Evolutionary conservation across 2,329 filamentous ascomycete species (phyloP).

Genomic region (Sarocladium brachiariae): DNA sequence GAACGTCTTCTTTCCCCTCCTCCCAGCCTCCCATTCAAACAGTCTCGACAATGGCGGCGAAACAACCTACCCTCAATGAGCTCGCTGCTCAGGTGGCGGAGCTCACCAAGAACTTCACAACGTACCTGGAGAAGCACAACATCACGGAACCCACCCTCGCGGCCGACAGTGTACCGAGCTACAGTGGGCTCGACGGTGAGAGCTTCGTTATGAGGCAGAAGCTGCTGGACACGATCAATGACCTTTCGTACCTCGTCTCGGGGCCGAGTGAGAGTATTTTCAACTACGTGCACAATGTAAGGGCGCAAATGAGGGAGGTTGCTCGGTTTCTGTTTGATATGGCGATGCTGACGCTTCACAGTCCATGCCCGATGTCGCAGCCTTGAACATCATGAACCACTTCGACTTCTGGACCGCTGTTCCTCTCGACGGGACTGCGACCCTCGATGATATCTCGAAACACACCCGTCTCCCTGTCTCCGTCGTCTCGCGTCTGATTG

Average conservation of each 20-base stretch:
- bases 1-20: too few species aligned
- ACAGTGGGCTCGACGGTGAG: slow-evolving; percentile 33
- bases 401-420: slow-evolving; percentile 47
- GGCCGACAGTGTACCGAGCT: slow-evolving; percentile 35
- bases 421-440: slow-evolving; percentile 37
- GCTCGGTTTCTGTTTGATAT: not conserved
- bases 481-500: slow-evolving; percentile 30
- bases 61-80: slow-evolving; percentile 30
- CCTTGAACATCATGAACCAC: slow-evolving; percentile 41
- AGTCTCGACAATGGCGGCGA: slow-evolving; percentile 21
- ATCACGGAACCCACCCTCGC: slow-evolving; percentile 34
- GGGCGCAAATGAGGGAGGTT: slow-evolving; percentile 6
- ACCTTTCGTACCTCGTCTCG: slow-evolving; percentile 38
- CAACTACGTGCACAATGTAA: slow-evolving; percentile 34
- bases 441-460: slow-evolving; percentile 32
- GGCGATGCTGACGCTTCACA: slow-evolving; percentile 15
- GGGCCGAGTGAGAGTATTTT: slow-evolving; percentile 45
- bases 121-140: slow-evolving; percentile 33
- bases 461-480: slow-evolving; percentile 30
- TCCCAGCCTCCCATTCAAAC: not conserved
- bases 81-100: slow-evolving; percentile 39
- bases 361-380: slow-evolving; percentile 36
- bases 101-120: slow-evolving; percentile 33
- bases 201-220: slow-evolving; percentile 36
- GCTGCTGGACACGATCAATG: slow-evolving; percentile 37